Evolutionary conservation across 2,329 filamentous ascomycete species (phyloP).

Genomic region (Curvularia hawaiiensis): DNA sequence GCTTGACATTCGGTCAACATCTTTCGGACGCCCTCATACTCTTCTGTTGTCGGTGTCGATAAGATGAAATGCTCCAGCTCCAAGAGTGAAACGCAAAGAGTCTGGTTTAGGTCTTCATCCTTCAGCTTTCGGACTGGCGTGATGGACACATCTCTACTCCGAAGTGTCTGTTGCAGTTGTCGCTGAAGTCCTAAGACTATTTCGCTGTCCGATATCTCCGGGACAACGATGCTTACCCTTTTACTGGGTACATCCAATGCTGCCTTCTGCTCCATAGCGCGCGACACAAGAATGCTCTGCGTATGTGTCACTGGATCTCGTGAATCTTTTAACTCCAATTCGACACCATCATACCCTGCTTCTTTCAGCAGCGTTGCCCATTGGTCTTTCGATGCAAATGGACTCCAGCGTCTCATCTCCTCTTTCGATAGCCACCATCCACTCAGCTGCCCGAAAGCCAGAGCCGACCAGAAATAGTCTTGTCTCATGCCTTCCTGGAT

Average conservation of each 20-base stretch:
- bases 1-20: constrained; percentile 1
- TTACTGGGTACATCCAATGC: neutral
- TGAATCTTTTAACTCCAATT: constrained; percentile 3
- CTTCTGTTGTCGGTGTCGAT: neutral
- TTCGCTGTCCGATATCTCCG: neutral
- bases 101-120: neutral
- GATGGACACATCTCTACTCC: neutral
- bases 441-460: constrained; percentile 3
- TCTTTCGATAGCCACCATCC: constrained; percentile 6
- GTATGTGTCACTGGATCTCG: constrained; percentile 1
- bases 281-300: constrained; percentile 4
- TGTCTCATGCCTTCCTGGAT: constrained; percentile 1
- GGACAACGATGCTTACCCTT: neutral
- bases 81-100: neutral
- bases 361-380: neutral
- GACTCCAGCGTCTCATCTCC: constrained; percentile 2
- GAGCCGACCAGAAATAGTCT: constrained; percentile 3
- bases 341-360: constrained; percentile 1
- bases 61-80: neutral
- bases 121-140: neutral
- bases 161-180: neutral
- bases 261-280: neutral
- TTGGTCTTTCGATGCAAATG: constrained; percentile 1
- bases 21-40: constrained; percentile 3
- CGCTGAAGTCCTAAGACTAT: neutral